Conservation (phyloP, 768 basidiomycete species). For the Auricularia sp. region DNA sequence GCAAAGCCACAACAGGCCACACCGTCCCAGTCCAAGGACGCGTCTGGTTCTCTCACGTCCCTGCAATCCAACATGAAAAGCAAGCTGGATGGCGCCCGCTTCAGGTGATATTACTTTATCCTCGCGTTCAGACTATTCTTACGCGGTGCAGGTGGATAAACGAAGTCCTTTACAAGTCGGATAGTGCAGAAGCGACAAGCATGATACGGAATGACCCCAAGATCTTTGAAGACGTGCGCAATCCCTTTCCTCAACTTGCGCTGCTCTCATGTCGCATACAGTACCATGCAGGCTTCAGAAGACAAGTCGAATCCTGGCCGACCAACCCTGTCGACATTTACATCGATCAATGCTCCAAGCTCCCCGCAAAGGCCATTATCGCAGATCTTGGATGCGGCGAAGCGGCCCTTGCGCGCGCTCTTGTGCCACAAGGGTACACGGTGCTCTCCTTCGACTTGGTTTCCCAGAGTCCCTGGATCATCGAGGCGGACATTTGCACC, state of each 20-base stretch:
- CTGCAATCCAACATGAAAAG: conserved; percentile 73
- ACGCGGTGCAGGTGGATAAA: conserved; percentile 66
- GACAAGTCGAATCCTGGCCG: conserved; percentile 89
- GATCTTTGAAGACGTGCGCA: conserved; percentile 69
- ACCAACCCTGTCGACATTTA: conserved; percentile 86
- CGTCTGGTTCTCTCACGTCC: conserved; percentile 35
- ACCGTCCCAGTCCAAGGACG: not conserved
- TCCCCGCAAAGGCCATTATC: conserved; percentile 60
- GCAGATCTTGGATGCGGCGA: conserved; percentile 96
- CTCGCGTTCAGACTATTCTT: conserved; percentile 2
- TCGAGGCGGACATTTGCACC: conserved; percentile 82
- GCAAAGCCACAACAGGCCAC: not conserved
- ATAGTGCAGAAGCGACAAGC: conserved; percentile 57
- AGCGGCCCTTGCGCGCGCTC: conserved; percentile 68
- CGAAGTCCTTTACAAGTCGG: conserved; percentile 82
- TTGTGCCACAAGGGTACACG: conserved; percentile 56
- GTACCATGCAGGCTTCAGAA: conserved; percentile 90
- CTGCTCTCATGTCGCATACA: conserved; percentile 21
- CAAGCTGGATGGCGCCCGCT: conserved; percentile 76
- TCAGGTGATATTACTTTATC: conserved; percentile 42
- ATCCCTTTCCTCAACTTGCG: conserved; percentile 1
- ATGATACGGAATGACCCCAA: conserved; percentile 80
- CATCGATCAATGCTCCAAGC: conserved; percentile 50
- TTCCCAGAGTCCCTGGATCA: conserved; percentile 61
- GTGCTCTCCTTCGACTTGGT: conserved; percentile 77